Base-by-base conservation (phyloP, 164 flowering plant genomes). In the Litsea cubeba region DNA sequence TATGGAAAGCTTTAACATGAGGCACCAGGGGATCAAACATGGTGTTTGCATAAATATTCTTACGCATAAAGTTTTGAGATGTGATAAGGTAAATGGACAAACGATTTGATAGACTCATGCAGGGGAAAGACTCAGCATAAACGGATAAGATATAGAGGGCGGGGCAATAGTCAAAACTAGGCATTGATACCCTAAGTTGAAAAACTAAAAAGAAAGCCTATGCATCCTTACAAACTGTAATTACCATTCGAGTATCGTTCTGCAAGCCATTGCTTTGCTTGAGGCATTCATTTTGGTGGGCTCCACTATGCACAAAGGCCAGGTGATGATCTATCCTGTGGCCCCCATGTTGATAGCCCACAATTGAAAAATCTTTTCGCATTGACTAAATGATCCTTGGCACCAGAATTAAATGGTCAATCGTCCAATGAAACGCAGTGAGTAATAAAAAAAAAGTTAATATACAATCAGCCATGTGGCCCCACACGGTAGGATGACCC, bases 141-240 rank as follows among this genome's bases (percentile, higher is more conserved):
- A 54, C 11, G 46, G 60, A 54, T 54, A 54, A 20, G 60, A 54
- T 54, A 54, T 20, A 66, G 18, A 66, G 17, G 10, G 18, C 2
- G 24, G 18, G 1, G 69, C 50, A 30, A 17, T 8, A 28, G 69
- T 66, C 69, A 66, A 66, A 14, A 25, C 6, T 66, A 66, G 69
- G 46, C 46, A 10, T 66, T 66, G 46, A 66, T 25, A 32, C 46
- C 69, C 69, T 66, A 66, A 30, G 69, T 66, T 66, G 69, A 66
- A 23, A 25, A 6, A 17, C 40, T 2, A 66, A 66, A 66, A 66
- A 28, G 46, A 23, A 63, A 63, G 28, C 32, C 17, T 3, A 25
- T 5, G 12, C 17, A n/a, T 22, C 28, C 0, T 25, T 63, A 12
- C 66, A 63, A 23, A 54, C 20, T 54, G 60, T 54, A 20, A 15